Evolutionary conservation across 2,329 filamentous ascomycete species (phyloP), one percentile per base, ranked within the genome.

Genomic region (Acrocalymma vagum): DNA sequence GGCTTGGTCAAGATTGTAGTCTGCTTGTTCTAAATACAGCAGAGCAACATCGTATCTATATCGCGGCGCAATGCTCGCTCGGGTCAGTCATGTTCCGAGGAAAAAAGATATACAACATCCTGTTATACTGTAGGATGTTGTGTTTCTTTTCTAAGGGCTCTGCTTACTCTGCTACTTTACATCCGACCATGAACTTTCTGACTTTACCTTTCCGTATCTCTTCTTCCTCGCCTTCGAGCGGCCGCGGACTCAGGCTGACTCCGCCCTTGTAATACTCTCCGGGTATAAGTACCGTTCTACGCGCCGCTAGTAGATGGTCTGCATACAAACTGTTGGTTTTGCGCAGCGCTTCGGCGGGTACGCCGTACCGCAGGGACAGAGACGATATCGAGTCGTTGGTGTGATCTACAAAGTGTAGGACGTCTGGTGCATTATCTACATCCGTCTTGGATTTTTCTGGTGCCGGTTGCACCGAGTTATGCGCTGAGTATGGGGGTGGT

Each of bases 141-240:
- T 16, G 3, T 24, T 37, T 16, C 31, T 25, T 26, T 8, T n/a
- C 1, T n/a, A 25, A 3, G n/a, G 33, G 35, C 16, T n/a, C 7
- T 25, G 73, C 78, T 71, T 85, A 92, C 75, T 92, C 86, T 16
- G 81, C 74, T 18, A 89, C 86, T 64, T 93, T 93, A 71, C 85
- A 89, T 1, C 79, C 78, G 2, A 90, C 83, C 88, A 92, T 92
- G 76, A 86, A 93, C 47, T 86, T 81, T 27, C 89, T 78, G 22
- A 93, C 78, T 61, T 85, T 85, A 13, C 74, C 78, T 70, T 89
- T 92, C 48, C 84, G 79, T 33, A 80, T 74, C 69, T 88, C 85
- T 58, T 90, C 88, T 29, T 87, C 86, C 61, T 90, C 87, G 31
- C 85, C 83, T 38, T 88, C 86, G n/a, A 88, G 57, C 0, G 88